Evolutionary conservation across 441 rosid genomes (phyloP).

Genomic region (Metrosideros polymorpha): DNA sequence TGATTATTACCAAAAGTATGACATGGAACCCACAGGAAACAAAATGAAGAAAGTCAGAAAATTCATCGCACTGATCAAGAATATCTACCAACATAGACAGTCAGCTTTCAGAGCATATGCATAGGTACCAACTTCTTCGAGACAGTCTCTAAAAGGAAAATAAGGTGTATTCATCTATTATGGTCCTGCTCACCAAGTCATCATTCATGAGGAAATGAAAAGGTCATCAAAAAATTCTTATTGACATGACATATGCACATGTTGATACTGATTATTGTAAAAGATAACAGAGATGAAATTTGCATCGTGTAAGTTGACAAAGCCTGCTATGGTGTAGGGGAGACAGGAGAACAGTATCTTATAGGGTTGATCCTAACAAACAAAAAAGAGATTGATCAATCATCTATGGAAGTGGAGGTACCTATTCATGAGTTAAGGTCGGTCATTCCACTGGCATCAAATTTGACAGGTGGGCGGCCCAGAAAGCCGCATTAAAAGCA

Average conservation of each 20-base stretch:
- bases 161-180: neutral
- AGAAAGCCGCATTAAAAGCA: neutral
- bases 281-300: neutral
- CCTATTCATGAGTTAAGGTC: neutral
- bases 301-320: neutral
- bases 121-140: neutral
- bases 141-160: neutral
- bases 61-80: neutral
- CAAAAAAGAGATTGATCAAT: neutral
- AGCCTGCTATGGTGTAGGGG: neutral
- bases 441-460: neutral
- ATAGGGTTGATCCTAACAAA: neutral
- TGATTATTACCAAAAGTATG: neutral
- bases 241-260: neutral
- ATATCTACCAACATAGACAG: neutral
- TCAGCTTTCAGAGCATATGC: neutral
- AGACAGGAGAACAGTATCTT: neutral
- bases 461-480: neutral
- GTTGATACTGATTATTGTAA: neutral
- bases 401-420: neutral
- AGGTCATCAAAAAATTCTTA: neutral
- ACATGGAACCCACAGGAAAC: neutral
- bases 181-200: neutral
- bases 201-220: neutral
- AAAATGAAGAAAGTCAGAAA: neutral